Conservation (phyloP, 139 green algal species). For the Tetratostichococcus sp. region DNA sequence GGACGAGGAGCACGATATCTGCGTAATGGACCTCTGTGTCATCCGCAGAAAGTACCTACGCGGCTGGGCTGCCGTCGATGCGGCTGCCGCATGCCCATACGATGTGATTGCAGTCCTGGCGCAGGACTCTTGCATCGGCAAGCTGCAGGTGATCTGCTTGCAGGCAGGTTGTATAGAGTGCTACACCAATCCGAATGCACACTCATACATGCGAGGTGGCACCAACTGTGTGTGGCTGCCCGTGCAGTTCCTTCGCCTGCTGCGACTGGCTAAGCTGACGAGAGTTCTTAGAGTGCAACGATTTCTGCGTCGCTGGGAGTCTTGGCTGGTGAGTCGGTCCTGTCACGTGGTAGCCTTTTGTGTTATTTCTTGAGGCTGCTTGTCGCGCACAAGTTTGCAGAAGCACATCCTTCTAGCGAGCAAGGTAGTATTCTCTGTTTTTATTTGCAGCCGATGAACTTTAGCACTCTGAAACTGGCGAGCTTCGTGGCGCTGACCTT, state of each 20-base stretch:
- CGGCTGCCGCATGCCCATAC: neutral
- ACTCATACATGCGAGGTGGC: too few species aligned
- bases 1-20: neutral
- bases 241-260: neutral
- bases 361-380: too few species aligned
- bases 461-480: slow-evolving; percentile 9
- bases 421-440: too few species aligned
- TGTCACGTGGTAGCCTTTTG: too few species aligned
- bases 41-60: neutral
- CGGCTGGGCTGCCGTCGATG: neutral
- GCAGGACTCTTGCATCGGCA: neutral
- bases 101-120: neutral
- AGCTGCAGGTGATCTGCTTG: neutral
- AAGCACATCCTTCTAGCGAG: too few species aligned
- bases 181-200: too few species aligned
- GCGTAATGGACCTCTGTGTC: neutral
- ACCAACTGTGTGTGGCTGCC: too few species aligned
- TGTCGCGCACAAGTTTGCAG: too few species aligned
- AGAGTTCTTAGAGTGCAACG: slow-evolving; percentile 3
- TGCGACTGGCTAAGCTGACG: slow-evolving; percentile 6
- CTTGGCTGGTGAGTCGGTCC: slow-evolving; percentile 1
- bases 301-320: slow-evolving; percentile 13
- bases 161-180: too few species aligned
- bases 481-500: slow-evolving; percentile 19
- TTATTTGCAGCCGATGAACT: slow-evolving; percentile 6